Percentiles rank a stretch among this genome's conserved stretches.
phyloP scores from a whole-genome alignment of 2,329 filamentous ascomycete species.

The Talaromyces sp. region DNA sequence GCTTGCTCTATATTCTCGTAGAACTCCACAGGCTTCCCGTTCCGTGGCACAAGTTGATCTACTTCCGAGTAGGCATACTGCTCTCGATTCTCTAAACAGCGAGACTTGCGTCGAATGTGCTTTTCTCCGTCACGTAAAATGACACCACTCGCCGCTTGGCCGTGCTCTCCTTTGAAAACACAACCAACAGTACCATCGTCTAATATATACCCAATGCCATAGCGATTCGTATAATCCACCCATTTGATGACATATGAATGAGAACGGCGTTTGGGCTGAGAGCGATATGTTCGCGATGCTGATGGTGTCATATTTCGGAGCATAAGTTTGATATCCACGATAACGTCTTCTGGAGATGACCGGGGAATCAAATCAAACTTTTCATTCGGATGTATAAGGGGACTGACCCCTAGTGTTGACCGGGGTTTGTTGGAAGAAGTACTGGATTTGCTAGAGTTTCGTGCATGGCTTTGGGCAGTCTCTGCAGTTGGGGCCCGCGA shows the following conservation, averaged over 20 bases:
- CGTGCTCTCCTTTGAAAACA: slow-evolving; percentile 49
- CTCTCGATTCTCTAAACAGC: slow-evolving; percentile 36
- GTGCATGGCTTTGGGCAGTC: slow-evolving; percentile 6
- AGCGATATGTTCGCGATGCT: slow-evolving; percentile 30
- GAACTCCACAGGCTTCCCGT: slow-evolving; percentile 47
- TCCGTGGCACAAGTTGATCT: slow-evolving; percentile 46
- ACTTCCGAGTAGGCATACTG: slow-evolving; percentile 39
- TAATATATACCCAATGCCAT: slow-evolving; percentile 53
- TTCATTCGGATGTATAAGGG: slow-evolving; percentile 41
- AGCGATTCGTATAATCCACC: slow-evolving; percentile 54
- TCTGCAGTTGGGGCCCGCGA: background rate
- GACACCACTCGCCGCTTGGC: slow-evolving; percentile 45
- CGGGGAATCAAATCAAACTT: slow-evolving; percentile 38
- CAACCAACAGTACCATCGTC: slow-evolving; percentile 52
- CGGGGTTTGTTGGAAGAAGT: slow-evolving; percentile 34
- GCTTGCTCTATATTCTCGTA: slow-evolving; percentile 46
- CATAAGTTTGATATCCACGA: slow-evolving; percentile 41
- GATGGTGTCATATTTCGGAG: slow-evolving; percentile 37
- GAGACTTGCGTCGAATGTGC: slow-evolving; percentile 48
- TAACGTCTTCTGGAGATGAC: slow-evolving; percentile 41
- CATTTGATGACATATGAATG: slow-evolving; percentile 53
- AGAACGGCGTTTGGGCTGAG: slow-evolving; percentile 30
- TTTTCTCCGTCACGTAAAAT: slow-evolving; percentile 48
- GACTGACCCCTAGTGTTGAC: slow-evolving; percentile 37
- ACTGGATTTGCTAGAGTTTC: slow-evolving; percentile 30